phyloP scores from a whole-genome alignment of 768 basidiomycete genomes.

The Serpula lacrymans region DNA sequence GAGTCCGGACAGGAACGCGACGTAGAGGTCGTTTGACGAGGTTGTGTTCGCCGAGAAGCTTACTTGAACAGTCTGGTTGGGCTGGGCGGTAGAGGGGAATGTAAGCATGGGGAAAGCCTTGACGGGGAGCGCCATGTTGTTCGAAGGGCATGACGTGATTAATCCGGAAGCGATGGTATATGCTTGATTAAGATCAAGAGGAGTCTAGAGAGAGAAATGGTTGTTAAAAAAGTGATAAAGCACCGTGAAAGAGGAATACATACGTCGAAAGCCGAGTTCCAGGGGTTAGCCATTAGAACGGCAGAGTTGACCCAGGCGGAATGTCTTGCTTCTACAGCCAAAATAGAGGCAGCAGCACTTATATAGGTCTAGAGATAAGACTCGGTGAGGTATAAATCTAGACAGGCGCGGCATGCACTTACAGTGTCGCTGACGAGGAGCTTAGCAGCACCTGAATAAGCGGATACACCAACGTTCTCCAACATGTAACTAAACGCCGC shows the following conservation, averaged over 20 bases:
- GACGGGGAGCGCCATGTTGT: slow-evolving; percentile 48
- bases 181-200: slow-evolving; percentile 39
- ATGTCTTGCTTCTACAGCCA: slow-evolving; percentile 53
- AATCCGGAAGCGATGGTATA: slow-evolving; percentile 44
- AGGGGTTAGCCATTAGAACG: slow-evolving; percentile 38
- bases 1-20: slow-evolving; percentile 48
- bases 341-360: slow-evolving; percentile 56
- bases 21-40: slow-evolving; percentile 26
- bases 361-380: slow-evolving; percentile 35
- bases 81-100: slow-evolving; percentile 26
- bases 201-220: slow-evolving; percentile 25
- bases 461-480: slow-evolving; percentile 53
- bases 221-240: not conserved
- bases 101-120: slow-evolving; percentile 44
- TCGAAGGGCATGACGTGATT: slow-evolving; percentile 46
- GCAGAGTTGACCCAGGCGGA: slow-evolving; percentile 45
- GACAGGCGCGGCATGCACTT: not conserved
- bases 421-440: slow-evolving; percentile 32
- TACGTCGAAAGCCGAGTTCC: slow-evolving; percentile 46
- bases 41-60: slow-evolving; percentile 12
- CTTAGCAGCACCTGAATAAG: slow-evolving; percentile 55
- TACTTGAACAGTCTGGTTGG: slow-evolving; percentile 28
- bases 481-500: slow-evolving; percentile 41
- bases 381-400: not conserved
- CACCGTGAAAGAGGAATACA: not conserved